A percentile compares a stretch with the other conserved stretches of the same genome.
phyloP scores from a whole-genome alignment of 208 protist genomes.

The Acanthamoeba culbertsoni region DNA sequence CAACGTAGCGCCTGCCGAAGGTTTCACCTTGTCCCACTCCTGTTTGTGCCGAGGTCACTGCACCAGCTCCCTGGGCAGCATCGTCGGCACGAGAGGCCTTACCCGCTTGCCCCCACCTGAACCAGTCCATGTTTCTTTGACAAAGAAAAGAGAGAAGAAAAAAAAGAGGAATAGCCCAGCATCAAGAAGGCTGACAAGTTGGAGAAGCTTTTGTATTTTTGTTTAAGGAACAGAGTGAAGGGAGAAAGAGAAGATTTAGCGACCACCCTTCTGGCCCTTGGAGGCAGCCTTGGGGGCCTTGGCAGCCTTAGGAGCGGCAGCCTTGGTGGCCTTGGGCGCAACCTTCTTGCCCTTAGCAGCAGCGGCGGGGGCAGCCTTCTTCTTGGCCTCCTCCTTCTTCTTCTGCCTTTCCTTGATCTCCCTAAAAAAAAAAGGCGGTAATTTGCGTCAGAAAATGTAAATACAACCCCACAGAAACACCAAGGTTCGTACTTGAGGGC shows the following conservation, averaged over 20 bases:
- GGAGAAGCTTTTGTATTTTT: not conserved
- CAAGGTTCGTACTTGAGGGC: constrained; percentile 67
- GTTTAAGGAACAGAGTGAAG: not conserved
- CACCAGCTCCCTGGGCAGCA: not conserved
- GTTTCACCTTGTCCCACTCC: not conserved
- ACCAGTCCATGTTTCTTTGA: not conserved
- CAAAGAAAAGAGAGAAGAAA: not conserved
- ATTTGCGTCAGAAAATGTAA: not conserved
- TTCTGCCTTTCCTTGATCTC: constrained; percentile 63
- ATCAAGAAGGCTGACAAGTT: not conserved
- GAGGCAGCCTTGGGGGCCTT: constrained; percentile 42
- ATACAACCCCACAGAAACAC: too few relatives aligned
- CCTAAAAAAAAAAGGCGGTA: not conserved
- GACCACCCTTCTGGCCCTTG: constrained; percentile 53
- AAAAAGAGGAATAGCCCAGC: not conserved
- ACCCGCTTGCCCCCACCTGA: not conserved
- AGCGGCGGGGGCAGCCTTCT: not conserved
- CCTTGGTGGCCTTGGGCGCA: constrained; percentile 30
- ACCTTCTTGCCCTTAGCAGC: not conserved
- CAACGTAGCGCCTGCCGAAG: not conserved
- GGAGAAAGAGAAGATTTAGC: not conserved
- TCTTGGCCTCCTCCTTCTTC: constrained; percentile 56
- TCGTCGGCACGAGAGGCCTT: not conserved
- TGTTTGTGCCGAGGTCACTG: not conserved
- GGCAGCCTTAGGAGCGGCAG: not conserved